These are phyloP conservation scores for Trichosporon sp. DNA, from an alignment of 1,284 basidiomycete species.

Conservation along the genomic window DNA sequence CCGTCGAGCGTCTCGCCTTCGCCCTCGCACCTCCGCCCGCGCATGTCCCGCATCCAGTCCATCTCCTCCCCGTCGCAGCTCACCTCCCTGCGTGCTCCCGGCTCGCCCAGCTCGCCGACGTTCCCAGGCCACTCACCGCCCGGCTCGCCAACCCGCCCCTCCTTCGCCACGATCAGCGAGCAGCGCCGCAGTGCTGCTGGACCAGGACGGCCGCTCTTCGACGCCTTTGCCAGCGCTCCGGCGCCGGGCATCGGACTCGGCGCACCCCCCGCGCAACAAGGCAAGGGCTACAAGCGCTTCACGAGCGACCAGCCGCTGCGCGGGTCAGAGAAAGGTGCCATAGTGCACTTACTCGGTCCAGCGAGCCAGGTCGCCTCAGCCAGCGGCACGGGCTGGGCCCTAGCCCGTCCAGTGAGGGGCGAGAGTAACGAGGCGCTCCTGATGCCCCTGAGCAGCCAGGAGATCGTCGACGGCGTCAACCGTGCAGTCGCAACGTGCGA, in stretches of 20 bases:
- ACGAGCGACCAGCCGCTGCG: slow-evolving; percentile 28
- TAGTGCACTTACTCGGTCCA: slow-evolving; percentile 36
- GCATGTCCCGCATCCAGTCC: not conserved
- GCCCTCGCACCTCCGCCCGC: not conserved
- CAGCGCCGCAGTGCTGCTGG: not conserved
- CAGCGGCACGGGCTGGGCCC: slow-evolving; percentile 10
- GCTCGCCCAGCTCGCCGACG: not conserved
- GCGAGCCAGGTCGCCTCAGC: slow-evolving; percentile 25
- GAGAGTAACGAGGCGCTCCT: not conserved
- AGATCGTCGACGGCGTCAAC: not conserved
- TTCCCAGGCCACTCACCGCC: not conserved
- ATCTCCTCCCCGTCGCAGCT: not conserved
- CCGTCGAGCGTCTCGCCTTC: not conserved
- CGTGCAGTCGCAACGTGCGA: not conserved
- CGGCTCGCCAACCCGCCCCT: slow-evolving; percentile 19
- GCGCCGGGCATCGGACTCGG: not conserved
- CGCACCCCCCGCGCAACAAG: slow-evolving; percentile 14
- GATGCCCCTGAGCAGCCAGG: not conserved
- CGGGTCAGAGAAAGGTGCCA: slow-evolving; percentile 20
- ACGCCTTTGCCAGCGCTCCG: slow-evolving; percentile 11
- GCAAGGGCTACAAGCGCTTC: slow-evolving; percentile 27
- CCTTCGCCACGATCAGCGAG: slow-evolving; percentile 21
- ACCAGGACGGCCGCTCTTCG: slow-evolving; percentile 27
- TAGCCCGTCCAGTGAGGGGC: not conserved
- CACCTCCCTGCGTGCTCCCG: not conserved